These are phyloP conservation scores for Pisolithus sp. DNA, from an alignment of 768 basidiomycete genomes.

Conservation along the genomic window DNA sequence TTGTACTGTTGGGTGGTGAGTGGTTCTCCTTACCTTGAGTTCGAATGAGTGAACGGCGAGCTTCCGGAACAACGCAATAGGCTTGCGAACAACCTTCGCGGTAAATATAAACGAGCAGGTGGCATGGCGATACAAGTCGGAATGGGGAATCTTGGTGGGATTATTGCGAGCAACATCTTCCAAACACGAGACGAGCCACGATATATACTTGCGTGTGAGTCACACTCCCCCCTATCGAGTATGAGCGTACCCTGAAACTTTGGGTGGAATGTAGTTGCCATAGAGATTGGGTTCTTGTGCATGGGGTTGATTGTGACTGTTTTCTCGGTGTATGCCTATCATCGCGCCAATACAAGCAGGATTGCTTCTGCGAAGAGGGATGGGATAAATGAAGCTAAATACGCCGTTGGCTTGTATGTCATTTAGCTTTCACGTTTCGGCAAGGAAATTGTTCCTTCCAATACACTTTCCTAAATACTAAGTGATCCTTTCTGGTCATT, in stretches of 20 bases:
- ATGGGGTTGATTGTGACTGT: not conserved
- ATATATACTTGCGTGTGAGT: slow-evolving; percentile 55
- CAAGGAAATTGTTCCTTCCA: no score
- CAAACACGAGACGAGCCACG: slow-evolving; percentile 50
- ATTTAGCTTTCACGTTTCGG: not conserved
- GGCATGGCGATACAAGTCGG: slow-evolving; percentile 6
- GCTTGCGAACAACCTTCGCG: slow-evolving; percentile 2
- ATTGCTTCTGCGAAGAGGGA: not conserved
- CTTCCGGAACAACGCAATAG: not conserved
- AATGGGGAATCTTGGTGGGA: slow-evolving; percentile 45
- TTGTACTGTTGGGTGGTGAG: slow-evolving; percentile 55
- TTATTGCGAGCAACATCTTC: slow-evolving; percentile 39
- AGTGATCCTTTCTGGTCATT: no score
- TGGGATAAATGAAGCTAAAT: not conserved
- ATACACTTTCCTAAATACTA: no score
- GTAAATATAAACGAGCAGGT: slow-evolving; percentile 1
- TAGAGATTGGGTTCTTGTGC: not conserved
- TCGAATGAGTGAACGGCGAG: not conserved
- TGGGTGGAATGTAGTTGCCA: not conserved
- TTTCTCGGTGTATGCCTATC: not conserved
- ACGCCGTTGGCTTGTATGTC: not conserved
- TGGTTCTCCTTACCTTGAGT: not conserved
- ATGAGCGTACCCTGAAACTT: not conserved
- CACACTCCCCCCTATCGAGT: not conserved
- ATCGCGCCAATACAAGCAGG: not conserved